Evolutionary conservation across 83 land plant genomes (phyloP).

Genomic region (Diphasiastrum complanatum): DNA sequence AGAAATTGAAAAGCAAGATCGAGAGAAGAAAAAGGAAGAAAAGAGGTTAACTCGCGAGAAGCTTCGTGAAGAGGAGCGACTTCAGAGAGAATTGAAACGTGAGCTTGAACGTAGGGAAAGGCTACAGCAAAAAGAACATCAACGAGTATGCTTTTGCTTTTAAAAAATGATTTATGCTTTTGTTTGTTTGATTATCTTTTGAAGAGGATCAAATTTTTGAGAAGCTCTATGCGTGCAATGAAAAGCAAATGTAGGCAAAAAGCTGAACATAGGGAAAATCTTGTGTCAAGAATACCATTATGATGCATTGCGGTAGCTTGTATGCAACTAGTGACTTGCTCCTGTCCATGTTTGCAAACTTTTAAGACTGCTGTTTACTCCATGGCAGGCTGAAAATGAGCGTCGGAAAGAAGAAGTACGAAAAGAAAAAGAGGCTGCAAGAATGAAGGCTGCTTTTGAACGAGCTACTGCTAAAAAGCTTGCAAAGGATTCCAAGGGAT

Average conservation of each 20-base stretch:
- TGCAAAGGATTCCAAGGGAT: slow-evolving; percentile 79
- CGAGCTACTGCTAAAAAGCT: slow-evolving; percentile 86
- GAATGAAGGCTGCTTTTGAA: slow-evolving; percentile 76
- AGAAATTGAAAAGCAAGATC: slow-evolving; percentile 49
- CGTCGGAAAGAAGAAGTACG: slow-evolving; percentile 74
- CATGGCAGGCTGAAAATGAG: slow-evolving; percentile 63
- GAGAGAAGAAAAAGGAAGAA: slow-evolving; percentile 77
- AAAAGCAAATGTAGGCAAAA: neutral
- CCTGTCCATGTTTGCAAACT: neutral
- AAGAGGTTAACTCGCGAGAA: slow-evolving; percentile 77
- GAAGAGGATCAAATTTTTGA: too few species aligned
- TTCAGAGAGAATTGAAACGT: slow-evolving; percentile 60
- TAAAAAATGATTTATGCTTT: neutral
- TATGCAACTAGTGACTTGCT: too few species aligned
- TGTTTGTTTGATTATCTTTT: too few species aligned
- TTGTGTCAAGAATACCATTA: neutral
- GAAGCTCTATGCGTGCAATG: neutral
- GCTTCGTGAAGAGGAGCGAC: slow-evolving; percentile 70
- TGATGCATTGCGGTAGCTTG: neutral
- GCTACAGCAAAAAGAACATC: slow-evolving; percentile 59
- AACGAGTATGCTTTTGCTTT: slow-evolving; percentile 46
- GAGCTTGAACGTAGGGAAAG: slow-evolving; percentile 77
- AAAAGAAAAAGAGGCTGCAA: slow-evolving; percentile 80
- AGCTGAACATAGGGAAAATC: neutral
- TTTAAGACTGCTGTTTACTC: neutral